Conservation (phyloP, 2,329 filamentous ascomycete species). For the Phyllachora maydis region DNA sequence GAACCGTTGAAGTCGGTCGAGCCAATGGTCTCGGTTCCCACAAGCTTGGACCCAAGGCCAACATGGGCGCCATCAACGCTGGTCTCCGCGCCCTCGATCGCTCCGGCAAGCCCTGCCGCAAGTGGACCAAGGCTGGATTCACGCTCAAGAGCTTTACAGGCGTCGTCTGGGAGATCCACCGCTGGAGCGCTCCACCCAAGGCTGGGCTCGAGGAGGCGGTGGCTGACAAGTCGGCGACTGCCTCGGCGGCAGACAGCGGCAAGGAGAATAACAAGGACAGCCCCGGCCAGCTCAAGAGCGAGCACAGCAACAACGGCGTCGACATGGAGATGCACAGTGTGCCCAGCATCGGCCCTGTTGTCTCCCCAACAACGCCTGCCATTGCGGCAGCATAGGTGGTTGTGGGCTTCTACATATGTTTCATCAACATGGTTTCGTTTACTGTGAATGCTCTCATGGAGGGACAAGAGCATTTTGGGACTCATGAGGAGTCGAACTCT, state of each 20-base stretch:
- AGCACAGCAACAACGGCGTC: conserved; percentile 18
- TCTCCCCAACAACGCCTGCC: conserved; percentile 23
- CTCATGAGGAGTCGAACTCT: too few relatives aligned
- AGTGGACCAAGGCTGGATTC: conserved; percentile 72
- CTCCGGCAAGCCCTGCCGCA: conserved; percentile 76
- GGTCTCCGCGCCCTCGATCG: conserved; percentile 85
- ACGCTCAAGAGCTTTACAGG: conserved; percentile 85
- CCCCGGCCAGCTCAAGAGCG: conserved; percentile 30
- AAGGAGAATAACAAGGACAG: conserved; percentile 40
- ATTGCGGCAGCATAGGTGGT: not conserved
- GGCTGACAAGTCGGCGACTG: conserved; percentile 21
- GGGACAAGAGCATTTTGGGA: too few relatives aligned
- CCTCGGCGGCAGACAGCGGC: conserved; percentile 26
- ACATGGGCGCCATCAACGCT: conserved; percentile 93
- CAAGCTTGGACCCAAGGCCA: conserved; percentile 90
- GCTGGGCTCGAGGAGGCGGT: conserved; percentile 21
- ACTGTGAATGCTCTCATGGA: too few relatives aligned
- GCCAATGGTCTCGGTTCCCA: conserved; percentile 33
- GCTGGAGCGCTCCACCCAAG: conserved; percentile 62
- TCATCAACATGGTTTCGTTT: too few relatives aligned
- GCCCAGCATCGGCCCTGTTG: conserved; percentile 26
- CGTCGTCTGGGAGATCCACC: conserved; percentile 57
- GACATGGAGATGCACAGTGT: conserved; percentile 31
- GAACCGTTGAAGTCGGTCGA: conserved; percentile 33
- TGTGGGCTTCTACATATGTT: too few relatives aligned